phyloP scores from a whole-genome alignment of 2,329 filamentous ascomycete species.

The Graphilbum fragrans region DNA sequence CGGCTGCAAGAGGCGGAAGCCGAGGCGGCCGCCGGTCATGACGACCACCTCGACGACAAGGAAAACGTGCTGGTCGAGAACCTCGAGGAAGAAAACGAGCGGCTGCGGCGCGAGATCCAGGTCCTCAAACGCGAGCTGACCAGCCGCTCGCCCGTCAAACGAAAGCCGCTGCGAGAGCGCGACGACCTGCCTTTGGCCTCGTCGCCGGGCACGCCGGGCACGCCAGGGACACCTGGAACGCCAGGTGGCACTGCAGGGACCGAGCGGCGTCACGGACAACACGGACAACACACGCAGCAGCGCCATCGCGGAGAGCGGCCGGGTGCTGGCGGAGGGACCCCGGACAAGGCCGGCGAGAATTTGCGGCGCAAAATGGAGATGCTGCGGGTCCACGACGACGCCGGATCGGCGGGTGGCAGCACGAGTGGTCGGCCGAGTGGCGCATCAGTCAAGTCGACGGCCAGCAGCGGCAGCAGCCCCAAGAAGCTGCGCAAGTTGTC shows the following conservation, averaged over 20 bases:
- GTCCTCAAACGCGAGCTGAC: constrained; percentile 54
- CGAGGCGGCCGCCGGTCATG: constrained; percentile 23
- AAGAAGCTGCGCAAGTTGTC: constrained; percentile 41
- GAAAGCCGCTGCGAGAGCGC: constrained; percentile 40
- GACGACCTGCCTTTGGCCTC: constrained; percentile 26
- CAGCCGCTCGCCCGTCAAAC: constrained; percentile 50
- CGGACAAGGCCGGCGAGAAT: constrained; percentile 13
- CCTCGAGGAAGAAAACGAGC: constrained; percentile 59
- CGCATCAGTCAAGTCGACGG: constrained; percentile 7
- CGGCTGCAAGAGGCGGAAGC: constrained; percentile 16
- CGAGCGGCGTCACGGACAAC: not conserved
- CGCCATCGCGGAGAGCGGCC: constrained; percentile 3
- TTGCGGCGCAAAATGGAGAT: constrained; percentile 36
- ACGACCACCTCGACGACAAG: constrained; percentile 39
- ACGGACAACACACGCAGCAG: constrained; percentile 1
- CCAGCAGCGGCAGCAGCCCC: constrained; percentile 31
- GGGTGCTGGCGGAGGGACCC: constrained; percentile 4
- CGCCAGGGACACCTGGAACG: constrained; percentile 3
- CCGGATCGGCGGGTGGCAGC: not conserved
- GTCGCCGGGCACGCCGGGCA: constrained; percentile 1
- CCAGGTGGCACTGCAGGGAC: not conserved
- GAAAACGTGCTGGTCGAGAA: constrained; percentile 52
- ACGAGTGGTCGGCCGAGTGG: constrained; percentile 7
- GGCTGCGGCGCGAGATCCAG: constrained; percentile 51
- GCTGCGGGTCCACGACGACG: constrained; percentile 28